Evolutionary conservation across 1,284 basidiomycete genomes (phyloP).

Genomic region (Ustilago xerochloae): DNA sequence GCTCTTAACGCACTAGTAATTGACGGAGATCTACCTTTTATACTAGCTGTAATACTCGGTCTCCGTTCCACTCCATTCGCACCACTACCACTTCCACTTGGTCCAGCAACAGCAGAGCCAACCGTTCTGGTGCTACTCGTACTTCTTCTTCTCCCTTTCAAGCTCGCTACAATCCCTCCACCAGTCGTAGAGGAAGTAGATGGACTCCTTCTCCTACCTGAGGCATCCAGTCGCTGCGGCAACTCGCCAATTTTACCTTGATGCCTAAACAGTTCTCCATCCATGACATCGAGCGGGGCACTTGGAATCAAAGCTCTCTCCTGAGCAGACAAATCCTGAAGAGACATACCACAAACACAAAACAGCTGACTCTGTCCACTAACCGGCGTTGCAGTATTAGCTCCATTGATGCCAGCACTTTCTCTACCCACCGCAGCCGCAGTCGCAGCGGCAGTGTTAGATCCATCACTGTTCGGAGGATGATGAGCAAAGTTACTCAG

Average conservation of each 20-base stretch:
- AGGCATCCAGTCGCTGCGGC: constrained; percentile 20
- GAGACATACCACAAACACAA: constrained; percentile 67
- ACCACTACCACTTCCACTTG: background rate
- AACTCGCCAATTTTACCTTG: constrained; percentile 65
- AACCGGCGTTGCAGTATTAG: constrained; percentile 50
- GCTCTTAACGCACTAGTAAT: constrained; percentile 26
- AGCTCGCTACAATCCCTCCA: constrained; percentile 29
- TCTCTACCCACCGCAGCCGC: background rate
- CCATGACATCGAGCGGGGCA: constrained; percentile 45
- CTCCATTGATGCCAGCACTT: constrained; percentile 13
- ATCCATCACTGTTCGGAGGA: constrained; percentile 9
- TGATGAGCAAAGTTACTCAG: constrained; percentile 30
- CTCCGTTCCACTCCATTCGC: constrained; percentile 5
- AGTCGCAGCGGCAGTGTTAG: background rate
- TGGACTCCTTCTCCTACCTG: constrained; percentile 12
- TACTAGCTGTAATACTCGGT: constrained; percentile 25
- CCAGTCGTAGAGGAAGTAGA: constrained; percentile 10
- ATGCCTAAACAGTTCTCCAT: constrained; percentile 46
- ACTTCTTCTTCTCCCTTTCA: constrained; percentile 26
- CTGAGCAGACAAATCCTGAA: constrained; percentile 59
- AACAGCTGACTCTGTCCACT: constrained; percentile 57
- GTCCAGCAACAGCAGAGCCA: background rate
- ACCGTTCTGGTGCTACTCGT: constrained; percentile 28
- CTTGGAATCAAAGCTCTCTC: constrained; percentile 62
- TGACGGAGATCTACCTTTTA: constrained; percentile 27